Evolutionary conservation across 106 monocot genomes (phyloP).

Genomic region (Triglochin maritima): DNA sequence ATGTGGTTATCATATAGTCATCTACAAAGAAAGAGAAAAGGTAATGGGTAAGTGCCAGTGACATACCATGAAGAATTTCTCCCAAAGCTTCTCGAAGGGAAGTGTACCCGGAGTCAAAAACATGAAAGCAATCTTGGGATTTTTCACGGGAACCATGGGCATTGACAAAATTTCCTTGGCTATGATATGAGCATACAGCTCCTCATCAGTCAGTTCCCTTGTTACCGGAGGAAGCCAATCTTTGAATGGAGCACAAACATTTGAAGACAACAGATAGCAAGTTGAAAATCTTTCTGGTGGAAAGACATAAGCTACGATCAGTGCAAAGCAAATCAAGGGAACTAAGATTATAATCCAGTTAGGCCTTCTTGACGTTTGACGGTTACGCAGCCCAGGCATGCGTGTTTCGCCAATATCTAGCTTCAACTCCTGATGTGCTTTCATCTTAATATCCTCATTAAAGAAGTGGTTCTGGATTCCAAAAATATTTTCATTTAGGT

Average conservation of each 20-base stretch:
- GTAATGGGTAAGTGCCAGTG: not conserved
- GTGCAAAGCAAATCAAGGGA: slow-evolving; percentile 43
- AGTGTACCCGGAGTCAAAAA: slow-evolving; percentile 78
- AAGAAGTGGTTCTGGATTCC: not conserved
- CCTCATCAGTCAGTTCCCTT: slow-evolving; percentile 57
- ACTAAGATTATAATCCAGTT: slow-evolving; percentile 70
- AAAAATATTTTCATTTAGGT: not conserved
- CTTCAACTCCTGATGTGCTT: slow-evolving; percentile 33
- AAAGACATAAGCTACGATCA: slow-evolving; percentile 65
- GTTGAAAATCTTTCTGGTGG: slow-evolving; percentile 42
- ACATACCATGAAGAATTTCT: slow-evolving; percentile 73
- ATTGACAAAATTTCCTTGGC: slow-evolving; percentile 42
- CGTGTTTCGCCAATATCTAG: slow-evolving; percentile 24
- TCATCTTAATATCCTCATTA: slow-evolving; percentile 35
- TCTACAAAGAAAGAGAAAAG: not conserved
- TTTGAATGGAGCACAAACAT: slow-evolving; percentile 50
- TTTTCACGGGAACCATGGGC: slow-evolving; percentile 27
- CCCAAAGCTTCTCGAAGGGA: slow-evolving; percentile 94
- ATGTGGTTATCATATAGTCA: not conserved
- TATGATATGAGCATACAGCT: slow-evolving; percentile 50
- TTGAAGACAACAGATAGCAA: slow-evolving; percentile 68
- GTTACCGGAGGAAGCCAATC: slow-evolving; percentile 70
- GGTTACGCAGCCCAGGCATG: slow-evolving; percentile 34
- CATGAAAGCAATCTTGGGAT: slow-evolving; percentile 85
- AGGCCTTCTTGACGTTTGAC: slow-evolving; percentile 54